A percentile compares a stretch with the other conserved stretches of the same genome.
phyloP scores from a whole-genome alignment of 2,329 filamentous ascomycete species.

The Apiospora marii region DNA sequence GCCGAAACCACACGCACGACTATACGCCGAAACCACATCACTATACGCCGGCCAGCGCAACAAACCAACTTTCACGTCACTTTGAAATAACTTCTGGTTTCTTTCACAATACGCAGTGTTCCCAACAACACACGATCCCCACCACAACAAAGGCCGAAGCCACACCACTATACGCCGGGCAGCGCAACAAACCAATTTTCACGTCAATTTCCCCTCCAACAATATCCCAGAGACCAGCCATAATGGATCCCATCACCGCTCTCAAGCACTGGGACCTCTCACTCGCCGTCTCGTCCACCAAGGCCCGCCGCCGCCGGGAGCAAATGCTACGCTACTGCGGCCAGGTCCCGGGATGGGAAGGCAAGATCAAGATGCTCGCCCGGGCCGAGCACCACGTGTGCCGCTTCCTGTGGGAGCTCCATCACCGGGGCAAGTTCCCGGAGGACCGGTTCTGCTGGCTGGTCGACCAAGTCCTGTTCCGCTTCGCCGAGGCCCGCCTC shows the following conservation, averaged over 20 bases:
- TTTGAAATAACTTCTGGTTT: neutral
- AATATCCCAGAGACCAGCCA: neutral
- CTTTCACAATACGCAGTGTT: neutral
- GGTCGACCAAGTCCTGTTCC: neutral
- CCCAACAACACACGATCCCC: no score
- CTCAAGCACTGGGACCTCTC: neutral
- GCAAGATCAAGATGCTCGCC: neutral
- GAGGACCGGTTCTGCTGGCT: neutral
- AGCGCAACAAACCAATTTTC: neutral
- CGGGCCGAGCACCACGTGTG: neutral
- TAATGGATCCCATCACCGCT: neutral
- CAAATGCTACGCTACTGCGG: neutral
- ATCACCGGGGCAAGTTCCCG: neutral
- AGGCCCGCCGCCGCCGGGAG: neutral
- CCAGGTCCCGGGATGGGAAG: neutral
- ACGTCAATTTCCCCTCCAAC: neutral
- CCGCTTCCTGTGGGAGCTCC: conserved; percentile 2
- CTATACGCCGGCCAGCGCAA: no score
- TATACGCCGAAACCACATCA: neutral
- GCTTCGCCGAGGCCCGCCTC: neutral
- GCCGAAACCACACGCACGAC: no score
- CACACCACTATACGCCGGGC: no score
- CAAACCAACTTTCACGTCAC: no score
- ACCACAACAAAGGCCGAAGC: neutral
- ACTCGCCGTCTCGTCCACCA: neutral